Base-by-base conservation (phyloP, 2,329 filamentous ascomycete genomes). In the Phyllosticta ampelicida region DNA sequence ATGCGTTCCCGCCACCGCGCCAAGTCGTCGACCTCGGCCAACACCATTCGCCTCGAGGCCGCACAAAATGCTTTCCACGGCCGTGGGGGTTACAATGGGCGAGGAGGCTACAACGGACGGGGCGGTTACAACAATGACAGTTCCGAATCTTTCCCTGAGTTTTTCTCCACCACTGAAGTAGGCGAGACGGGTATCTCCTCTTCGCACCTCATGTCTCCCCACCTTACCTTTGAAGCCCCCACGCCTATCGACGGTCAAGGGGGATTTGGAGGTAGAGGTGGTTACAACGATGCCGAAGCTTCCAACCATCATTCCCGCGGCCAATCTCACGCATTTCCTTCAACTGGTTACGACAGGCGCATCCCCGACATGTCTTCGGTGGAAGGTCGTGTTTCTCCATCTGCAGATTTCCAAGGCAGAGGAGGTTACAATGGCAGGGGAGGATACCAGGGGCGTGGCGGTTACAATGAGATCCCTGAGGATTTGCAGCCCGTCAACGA, bases 21-120 rank as follows among this genome's bases (percentile, higher is more conserved):
- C 3, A 50, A 52, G 9, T 58, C 56, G 9, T 58, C 56, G 44
- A 50, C 56, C 26, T 58, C 56, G 21, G 51, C 36, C 8, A 51
- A 21, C 49, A 51, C 49, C 4, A 60, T 60, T 21, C 54, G 50
- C 8, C 44, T 60, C 9, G 58, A 56, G 23, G 54, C 54, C 19
- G 54, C 51, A 3, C 58, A 56, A 44, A 56, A 56, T 18, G 50
- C 50, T 11, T 68, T 13, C 62, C 65, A 21, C 16, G 71, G 68
- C 58, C 67, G 69, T 1, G 63, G 63, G 23, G 70, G 49, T 6
- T 61, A 57, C 61, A 54, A 60, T 36, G 61, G 70, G 9, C 65
- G 69, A 23, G 68, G 69, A 53, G 69, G 69, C n/a, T 71, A 71
- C 56, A 71, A 71, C 54, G 62, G 62, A 1, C 60, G 68, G 2